Conservation (phyloP, 2,329 filamentous ascomycete genomes). For the Arthroderma uncinatum region DNA sequence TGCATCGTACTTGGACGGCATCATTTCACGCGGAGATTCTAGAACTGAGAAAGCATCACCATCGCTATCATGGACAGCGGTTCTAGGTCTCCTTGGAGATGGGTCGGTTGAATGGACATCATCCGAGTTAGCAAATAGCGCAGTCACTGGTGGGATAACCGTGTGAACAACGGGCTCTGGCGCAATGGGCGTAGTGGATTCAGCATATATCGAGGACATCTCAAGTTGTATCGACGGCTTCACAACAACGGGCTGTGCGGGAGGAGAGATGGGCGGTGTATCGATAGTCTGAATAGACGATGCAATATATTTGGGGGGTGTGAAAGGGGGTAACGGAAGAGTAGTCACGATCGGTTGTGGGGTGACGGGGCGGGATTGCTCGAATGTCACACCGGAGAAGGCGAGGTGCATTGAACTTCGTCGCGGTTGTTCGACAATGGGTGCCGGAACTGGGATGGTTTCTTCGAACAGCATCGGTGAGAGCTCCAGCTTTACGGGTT, state of each 20-base stretch:
- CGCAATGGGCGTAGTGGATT: slow-evolving; percentile 13
- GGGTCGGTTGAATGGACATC: slow-evolving; percentile 16
- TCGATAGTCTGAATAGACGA: slow-evolving; percentile 11
- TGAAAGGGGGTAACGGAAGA: background rate
- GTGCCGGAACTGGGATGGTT: slow-evolving; percentile 34
- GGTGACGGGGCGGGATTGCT: slow-evolving; percentile 24
- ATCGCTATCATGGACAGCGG: slow-evolving; percentile 14
- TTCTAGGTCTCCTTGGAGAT: slow-evolving; percentile 13
- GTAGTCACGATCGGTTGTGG: background rate
- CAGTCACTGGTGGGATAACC: background rate
- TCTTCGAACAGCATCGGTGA: slow-evolving; percentile 27
- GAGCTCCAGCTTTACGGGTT: slow-evolving; percentile 21
- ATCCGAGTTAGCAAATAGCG: slow-evolving; percentile 7
- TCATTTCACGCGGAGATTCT: background rate
- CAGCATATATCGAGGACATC: slow-evolving; percentile 24
- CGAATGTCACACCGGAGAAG: slow-evolving; percentile 24
- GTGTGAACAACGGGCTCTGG: slow-evolving; percentile 11
- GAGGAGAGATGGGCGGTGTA: slow-evolving; percentile 9
- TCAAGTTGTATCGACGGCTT: slow-evolving; percentile 15
- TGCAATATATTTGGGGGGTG: background rate
- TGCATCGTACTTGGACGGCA: background rate
- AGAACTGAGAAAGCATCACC: background rate
- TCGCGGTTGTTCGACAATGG: slow-evolving; percentile 27
- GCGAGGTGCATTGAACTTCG: slow-evolving; percentile 19
- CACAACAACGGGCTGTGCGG: background rate